Conservation (phyloP, 441 rosid genomes). For the Hura crepitans region DNA sequence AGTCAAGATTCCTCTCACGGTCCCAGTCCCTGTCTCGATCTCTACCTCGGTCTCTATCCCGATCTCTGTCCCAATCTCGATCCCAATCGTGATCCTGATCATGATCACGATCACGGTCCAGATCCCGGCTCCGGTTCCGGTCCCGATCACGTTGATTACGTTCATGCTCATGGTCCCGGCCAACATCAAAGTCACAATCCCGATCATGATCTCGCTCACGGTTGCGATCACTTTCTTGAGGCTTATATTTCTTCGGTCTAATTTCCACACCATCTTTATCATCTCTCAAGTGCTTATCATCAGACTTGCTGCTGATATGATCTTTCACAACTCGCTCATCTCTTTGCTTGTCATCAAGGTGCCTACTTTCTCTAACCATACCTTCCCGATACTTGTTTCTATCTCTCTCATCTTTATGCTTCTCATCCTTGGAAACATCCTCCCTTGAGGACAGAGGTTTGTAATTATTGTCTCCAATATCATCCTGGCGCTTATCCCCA, state of each 20-base stretch:
- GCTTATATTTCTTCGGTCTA: slow-evolving; percentile 50
- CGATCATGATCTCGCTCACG: slow-evolving; percentile 27
- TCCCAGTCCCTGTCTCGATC: slow-evolving; percentile 42
- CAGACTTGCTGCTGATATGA: slow-evolving; percentile 46
- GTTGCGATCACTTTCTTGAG: slow-evolving; percentile 48
- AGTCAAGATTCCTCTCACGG: slow-evolving; percentile 37
- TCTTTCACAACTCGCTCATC: slow-evolving; percentile 63
- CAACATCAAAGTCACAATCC: slow-evolving; percentile 25
- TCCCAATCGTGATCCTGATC: slow-evolving; percentile 37
- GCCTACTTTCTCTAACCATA: slow-evolving; percentile 50
- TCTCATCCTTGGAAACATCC: slow-evolving; percentile 59
- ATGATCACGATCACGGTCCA: slow-evolving; percentile 23
- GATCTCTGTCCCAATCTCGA: slow-evolving; percentile 25
- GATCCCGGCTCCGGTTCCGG: slow-evolving; percentile 24
- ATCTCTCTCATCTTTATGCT: slow-evolving; percentile 52
- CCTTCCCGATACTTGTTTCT: slow-evolving; percentile 55
- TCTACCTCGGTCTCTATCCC: slow-evolving; percentile 26
- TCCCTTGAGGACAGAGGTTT: slow-evolving; percentile 44
- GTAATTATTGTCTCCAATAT: slow-evolving; percentile 46
- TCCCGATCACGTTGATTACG: slow-evolving; percentile 36
- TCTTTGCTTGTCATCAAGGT: slow-evolving; percentile 57
- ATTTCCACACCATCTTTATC: slow-evolving; percentile 46
- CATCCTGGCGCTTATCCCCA: slow-evolving; percentile 57
- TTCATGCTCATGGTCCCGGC: slow-evolving; percentile 21
- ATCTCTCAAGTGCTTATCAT: slow-evolving; percentile 54